Conservation (phyloP, 306 rosid species). For the Rosa chinensis region DNA sequence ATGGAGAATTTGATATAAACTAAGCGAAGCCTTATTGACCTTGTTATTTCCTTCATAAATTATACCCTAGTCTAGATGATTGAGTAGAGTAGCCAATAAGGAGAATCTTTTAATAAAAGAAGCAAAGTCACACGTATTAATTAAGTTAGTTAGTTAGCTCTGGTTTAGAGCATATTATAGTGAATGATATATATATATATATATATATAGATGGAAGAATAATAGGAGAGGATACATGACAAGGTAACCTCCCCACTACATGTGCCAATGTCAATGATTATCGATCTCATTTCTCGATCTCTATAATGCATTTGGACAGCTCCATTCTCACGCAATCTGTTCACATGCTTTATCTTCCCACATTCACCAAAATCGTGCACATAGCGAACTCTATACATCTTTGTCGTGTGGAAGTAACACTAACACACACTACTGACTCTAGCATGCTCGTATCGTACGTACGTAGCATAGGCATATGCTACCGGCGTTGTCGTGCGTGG, state of each 20-base stretch:
- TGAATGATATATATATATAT: neutral
- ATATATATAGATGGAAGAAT: constrained; percentile 19
- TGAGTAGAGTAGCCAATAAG: constrained; percentile 11
- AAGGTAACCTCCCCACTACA: constrained; percentile 45
- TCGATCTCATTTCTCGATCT: constrained; percentile 13
- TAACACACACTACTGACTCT: neutral
- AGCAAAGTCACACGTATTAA: constrained; percentile 10
- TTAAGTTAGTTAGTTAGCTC: neutral
- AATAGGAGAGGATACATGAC: constrained; percentile 22
- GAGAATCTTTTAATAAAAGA: constrained; percentile 12
- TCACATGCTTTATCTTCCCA: constrained; percentile 49
- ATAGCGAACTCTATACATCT: constrained; percentile 51
- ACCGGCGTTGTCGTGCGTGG: neutral
- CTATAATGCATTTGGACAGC: constrained; percentile 42
- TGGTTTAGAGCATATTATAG: constrained; percentile 7
- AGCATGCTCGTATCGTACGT: neutral
- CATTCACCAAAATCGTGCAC: constrained; percentile 65
- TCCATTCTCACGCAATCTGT: constrained; percentile 48
- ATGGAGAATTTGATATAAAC: neutral
- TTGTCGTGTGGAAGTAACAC: constrained; percentile 15
- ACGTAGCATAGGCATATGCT: neutral
- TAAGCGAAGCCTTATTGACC: constrained; percentile 11
- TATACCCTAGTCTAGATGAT: constrained; percentile 4
- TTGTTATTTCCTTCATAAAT: constrained; percentile 3
- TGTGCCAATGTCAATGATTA: constrained; percentile 46